Evolutionary conservation across 2,329 filamentous ascomycete species (phyloP), one percentile per base, ranked within the genome.

Genomic region (Fusarium aywerte): DNA sequence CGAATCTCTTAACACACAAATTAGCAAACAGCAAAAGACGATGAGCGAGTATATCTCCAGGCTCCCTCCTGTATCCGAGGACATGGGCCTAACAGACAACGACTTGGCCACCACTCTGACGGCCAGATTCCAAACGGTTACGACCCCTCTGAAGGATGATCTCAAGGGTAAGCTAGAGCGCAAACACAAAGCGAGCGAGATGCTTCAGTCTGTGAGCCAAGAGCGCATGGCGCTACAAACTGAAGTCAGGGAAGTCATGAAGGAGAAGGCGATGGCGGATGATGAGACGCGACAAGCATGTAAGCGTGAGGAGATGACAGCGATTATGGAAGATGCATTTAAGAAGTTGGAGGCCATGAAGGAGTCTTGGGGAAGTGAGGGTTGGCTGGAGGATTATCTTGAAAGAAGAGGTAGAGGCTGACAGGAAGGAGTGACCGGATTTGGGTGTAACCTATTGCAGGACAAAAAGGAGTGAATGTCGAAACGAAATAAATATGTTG

Each of bases 311-410:
- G 44, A 36, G 11, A 10, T 49, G n/a, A 25, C 11, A 3, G 11
- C 16, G 1, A 25, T 57, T 16, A 3, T 9, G 4, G 36, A 52
- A 2, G 29, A 47, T 1, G 25, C 27, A 11, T 2, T 36, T 2
- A 47, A 10, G 11, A 47, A 47, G 4, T 13, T 33, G 15, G 11
- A 33, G 3, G 5, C 32, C 21, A 16, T 4, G 3, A 16, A 13
- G 5, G 20, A 35, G 18, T 5, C 20, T 3, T 6, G 2, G 0
- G 27, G 2, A 1, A 21, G 10, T 0, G 15, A 13, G 1, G 15
- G 40, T 15, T 55, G 52, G 52, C 1, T 50, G 12, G 4, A 29
- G 4, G 27, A 3, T 9, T 49, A 38, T 7, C 21, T 16, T 7
- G 33, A 27, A 4, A 39, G 52, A 27, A 27, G 20, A 32, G 16